Evolutionary conservation across 768 basidiomycete species (phyloP).

Genomic region (Panaeolus cyanescens): DNA sequence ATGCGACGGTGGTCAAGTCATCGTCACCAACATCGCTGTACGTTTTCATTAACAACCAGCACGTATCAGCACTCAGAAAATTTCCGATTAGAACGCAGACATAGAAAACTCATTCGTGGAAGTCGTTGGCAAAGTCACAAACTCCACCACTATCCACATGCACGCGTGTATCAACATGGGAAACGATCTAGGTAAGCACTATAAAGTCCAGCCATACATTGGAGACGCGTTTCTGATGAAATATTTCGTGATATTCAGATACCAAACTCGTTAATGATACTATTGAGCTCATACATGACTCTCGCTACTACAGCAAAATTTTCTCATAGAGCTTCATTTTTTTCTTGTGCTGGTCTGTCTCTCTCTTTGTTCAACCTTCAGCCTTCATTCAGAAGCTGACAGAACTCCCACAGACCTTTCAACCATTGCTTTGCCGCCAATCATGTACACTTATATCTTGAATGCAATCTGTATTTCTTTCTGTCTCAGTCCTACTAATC

Average conservation of each 20-base stretch:
- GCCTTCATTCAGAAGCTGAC: neutral
- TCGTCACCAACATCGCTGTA: conserved; percentile 43
- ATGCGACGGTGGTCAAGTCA: conserved; percentile 66
- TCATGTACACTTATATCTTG: neutral
- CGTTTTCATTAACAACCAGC: conserved; percentile 9
- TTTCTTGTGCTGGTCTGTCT: neutral
- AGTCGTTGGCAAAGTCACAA: conserved; percentile 61
- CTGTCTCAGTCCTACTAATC: too few relatives aligned
- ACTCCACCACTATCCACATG: conserved; percentile 59
- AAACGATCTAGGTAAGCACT: conserved; percentile 56
- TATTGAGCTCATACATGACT: conserved; percentile 61
- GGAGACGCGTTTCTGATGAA: neutral
- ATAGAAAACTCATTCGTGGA: conserved; percentile 62
- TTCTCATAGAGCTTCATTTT: conserved; percentile 26
- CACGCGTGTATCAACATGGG: conserved; percentile 58
- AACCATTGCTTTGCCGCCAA: neutral
- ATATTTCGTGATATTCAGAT: conserved; percentile 33
- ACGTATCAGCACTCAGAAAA: neutral
- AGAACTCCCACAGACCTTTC: neutral
- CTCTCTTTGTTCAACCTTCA: too few relatives aligned
- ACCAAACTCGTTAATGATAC: conserved; percentile 63
- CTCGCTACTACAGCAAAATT: conserved; percentile 50
- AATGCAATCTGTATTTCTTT: neutral
- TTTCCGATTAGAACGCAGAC: conserved; percentile 35
- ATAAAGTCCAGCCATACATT: neutral